Conservation (phyloP, 2,329 filamentous ascomycete species). For the Monosporascus cannonballus region DNA sequence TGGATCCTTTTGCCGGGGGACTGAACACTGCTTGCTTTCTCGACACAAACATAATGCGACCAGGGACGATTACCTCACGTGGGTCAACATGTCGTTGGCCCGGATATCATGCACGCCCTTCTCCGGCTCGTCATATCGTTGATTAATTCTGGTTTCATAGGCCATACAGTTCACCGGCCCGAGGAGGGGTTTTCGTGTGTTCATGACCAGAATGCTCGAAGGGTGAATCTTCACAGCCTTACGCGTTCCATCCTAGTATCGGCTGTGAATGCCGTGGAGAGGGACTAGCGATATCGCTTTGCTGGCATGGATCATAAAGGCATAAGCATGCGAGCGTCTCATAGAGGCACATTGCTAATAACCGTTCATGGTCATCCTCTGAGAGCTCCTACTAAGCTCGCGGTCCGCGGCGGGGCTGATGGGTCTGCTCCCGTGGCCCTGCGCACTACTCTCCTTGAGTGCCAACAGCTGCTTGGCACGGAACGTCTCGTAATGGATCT, state of each 20-base stretch:
- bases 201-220: background rate
- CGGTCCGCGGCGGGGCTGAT: constrained; percentile 94
- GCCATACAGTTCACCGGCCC: background rate
- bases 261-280: constrained; percentile 17
- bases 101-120: constrained; percentile 18
- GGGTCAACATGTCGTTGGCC: constrained; percentile 13
- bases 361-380: constrained; percentile 98
- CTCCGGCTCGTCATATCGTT: constrained; percentile 12
- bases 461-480: constrained; percentile 97
- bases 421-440: constrained; percentile 75
- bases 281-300: background rate
- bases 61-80: constrained; percentile 17
- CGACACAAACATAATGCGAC: constrained; percentile 31
- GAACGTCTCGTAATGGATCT: constrained; percentile 99
- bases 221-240: background rate
- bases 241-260: constrained; percentile 1
- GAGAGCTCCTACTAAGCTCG: constrained; percentile 93
- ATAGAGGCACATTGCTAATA: constrained; percentile 55
- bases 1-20: constrained; percentile 18
- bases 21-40: constrained; percentile 31
- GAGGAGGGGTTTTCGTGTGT: background rate
- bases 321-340: background rate
- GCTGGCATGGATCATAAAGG: background rate
- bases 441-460: constrained; percentile 94
- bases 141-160: background rate